These are phyloP conservation scores for Cupressus sempervirens DNA, from an alignment of 75 land plant species.

Conservation along the genomic window DNA sequence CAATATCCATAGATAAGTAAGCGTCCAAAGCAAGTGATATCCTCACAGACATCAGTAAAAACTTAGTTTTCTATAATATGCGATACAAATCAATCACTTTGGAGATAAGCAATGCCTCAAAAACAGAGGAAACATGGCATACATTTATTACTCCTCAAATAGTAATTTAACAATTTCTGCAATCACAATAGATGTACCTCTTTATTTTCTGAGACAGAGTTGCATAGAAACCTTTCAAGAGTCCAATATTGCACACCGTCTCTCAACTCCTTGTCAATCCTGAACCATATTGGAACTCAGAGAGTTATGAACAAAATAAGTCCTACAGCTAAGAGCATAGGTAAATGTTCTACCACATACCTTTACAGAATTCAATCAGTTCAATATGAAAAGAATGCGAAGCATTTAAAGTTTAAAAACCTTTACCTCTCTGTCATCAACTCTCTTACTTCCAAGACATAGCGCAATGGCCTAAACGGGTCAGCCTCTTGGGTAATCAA, in stretches of 20 bases:
- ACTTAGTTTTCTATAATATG: background rate
- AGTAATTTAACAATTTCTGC: background rate
- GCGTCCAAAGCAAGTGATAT: background rate
- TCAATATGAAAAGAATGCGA: background rate
- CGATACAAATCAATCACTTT: background rate
- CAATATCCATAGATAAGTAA: background rate
- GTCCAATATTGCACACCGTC: slow-evolving; percentile 82
- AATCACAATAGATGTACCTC: slow-evolving; percentile 32
- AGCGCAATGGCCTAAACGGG: slow-evolving; percentile 54
- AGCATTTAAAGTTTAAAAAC: background rate
- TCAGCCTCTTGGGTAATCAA: slow-evolving; percentile 15
- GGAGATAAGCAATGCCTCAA: background rate
- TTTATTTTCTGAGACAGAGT: slow-evolving; percentile 25
- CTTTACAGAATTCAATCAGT: background rate
- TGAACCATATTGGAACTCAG: slow-evolving; percentile 18
- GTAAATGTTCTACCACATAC: background rate
- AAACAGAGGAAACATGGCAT: background rate
- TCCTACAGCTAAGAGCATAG: background rate
- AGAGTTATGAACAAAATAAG: background rate
- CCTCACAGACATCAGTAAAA: background rate
- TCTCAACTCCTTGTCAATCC: slow-evolving; percentile 66
- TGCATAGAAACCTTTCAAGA: slow-evolving; percentile 78
- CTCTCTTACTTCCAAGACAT: slow-evolving; percentile 32
- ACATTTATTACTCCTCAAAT: background rate
- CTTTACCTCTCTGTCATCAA: slow-evolving; percentile 60